Percentiles rank a stretch among this genome's conserved stretches.
Evolutionary conservation across 192 early-diverging fungal genomes (phyloP).

Genomic region (Mortierella claussenii): DNA sequence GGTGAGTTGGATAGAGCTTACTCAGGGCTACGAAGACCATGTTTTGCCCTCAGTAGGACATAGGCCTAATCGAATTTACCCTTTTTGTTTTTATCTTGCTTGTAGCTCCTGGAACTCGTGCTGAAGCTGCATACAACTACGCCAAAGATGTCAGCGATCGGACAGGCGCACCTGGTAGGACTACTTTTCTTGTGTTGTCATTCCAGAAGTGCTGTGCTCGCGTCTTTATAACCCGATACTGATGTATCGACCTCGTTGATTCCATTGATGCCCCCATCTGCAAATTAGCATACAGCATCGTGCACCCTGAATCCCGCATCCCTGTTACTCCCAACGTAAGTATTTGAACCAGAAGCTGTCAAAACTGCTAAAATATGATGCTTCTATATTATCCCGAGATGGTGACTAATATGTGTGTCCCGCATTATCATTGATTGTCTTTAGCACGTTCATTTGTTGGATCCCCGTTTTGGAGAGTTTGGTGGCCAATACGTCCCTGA

Average conservation of each 20-base stretch:
- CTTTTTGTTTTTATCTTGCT: not conserved
- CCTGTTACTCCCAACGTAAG: constrained; percentile 43
- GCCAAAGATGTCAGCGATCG: constrained; percentile 58
- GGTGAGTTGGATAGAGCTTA: constrained; percentile 18
- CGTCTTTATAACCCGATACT: no score
- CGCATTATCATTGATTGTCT: not conserved
- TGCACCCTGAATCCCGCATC: constrained; percentile 30
- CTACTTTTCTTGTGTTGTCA: not conserved
- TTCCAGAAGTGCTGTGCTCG: no score
- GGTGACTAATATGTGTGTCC: no score
- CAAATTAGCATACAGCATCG: constrained; percentile 24
- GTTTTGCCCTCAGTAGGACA: no score
- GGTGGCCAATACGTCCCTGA: constrained; percentile 99
- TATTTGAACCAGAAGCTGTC: not conserved
- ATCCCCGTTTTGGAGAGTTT: constrained; percentile 91
- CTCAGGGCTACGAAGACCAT: no score
- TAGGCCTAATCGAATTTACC: not conserved
- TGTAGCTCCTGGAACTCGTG: constrained; percentile 50
- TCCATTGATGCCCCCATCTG: no score
- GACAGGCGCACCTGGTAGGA: constrained; percentile 46
- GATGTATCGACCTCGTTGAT: no score
- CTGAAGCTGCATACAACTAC: constrained; percentile 59
- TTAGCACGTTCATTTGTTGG: constrained; percentile 65
- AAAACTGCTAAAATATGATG: no score
- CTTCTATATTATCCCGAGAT: no score